Base-by-base conservation (phyloP, 805 yeast species). In the Metschnikowia kunwiensis region DNA sequence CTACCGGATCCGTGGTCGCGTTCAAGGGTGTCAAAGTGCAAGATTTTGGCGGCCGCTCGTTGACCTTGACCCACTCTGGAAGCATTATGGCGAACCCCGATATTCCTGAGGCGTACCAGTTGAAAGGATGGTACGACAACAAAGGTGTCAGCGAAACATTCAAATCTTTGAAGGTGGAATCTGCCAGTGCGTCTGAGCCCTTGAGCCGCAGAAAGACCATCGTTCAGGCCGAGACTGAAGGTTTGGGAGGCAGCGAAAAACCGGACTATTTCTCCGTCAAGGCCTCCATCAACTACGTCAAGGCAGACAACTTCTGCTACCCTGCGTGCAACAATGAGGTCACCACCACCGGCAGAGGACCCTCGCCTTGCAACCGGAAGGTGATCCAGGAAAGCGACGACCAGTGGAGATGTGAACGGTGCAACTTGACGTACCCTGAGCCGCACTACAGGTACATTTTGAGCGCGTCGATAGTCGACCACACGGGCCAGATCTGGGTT, bases 101-200 rank as follows among this genome's bases (percentile, higher is more conserved):
- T 55, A 75, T 85, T 15, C 81, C 86, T 13, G 96, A 87, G 58
- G 91, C 97, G 4, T 87, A 79, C 58, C 73, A 77, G 36, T 73
- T 93, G 49, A 86, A 87, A 60, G 97, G 97, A 5, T 93, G 99
- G 99, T 93, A 79, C 54, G 95, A 87, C 54, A 75, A 82, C 26
- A 78, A 75, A 49, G 97, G 96, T 25, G 71, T 72, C 15, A 62
- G 68, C 36, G 78, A 78, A 38, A 63, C 59, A 25, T 88, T 85
- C 66, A 75, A 76, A 49, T 66, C 80, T 8, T 60, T 86, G 55
- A 80, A 77, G 53, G 58, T 65, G 5, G 88, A 81, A 47, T 44
- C 63, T 3, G 11, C 38, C n/a, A 42, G 66, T 2, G 53, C 57
- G 14, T 42, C 60, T 14, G 54, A 58, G 21, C 47, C 62, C 12